phyloP scores from a whole-genome alignment of 306 rosid species.

The Chamaecrista fasciculata region DNA sequence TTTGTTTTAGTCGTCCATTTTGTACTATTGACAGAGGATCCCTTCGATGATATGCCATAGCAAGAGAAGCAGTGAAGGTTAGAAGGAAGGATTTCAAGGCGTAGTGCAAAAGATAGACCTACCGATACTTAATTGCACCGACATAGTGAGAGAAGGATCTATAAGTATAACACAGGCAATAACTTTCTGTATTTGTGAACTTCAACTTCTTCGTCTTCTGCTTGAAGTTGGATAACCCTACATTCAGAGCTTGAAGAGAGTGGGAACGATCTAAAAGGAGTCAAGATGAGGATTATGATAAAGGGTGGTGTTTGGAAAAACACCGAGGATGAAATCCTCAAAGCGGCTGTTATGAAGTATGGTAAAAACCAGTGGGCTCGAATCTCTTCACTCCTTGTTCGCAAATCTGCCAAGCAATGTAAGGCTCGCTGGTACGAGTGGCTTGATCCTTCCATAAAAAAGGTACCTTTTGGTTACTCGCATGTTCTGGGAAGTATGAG shows the following conservation, averaged over 20 bases:
- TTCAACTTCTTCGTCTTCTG: background rate
- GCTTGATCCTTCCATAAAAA: slow-evolving; percentile 95
- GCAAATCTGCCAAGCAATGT: slow-evolving; percentile 95
- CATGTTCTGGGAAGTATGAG: background rate
- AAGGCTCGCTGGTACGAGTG: slow-evolving; percentile 98
- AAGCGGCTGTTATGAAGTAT: slow-evolving; percentile 96
- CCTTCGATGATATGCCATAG: background rate
- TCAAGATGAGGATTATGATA: slow-evolving; percentile 95
- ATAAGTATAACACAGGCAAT: background rate
- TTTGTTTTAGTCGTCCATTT: background rate
- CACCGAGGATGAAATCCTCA: slow-evolving; percentile 96
- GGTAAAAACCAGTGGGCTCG: slow-evolving; percentile 98
- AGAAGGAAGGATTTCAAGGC: background rate
- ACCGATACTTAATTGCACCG: background rate
- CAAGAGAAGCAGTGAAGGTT: background rate
- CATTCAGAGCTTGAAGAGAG: background rate
- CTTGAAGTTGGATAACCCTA: slow-evolving; percentile 17
- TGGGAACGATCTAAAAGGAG: slow-evolving; percentile 9
- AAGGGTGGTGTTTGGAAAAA: slow-evolving; percentile 97
- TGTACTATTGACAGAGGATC: background rate
- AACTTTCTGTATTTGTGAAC: background rate
- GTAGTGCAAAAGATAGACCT: background rate
- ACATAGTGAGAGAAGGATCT: background rate
- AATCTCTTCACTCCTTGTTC: slow-evolving; percentile 85
- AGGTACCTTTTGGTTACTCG: slow-evolving; percentile 40